Percentiles rank a stretch among this genome's conserved stretches.
Evolutionary conservation across 2,329 filamentous ascomycete species (phyloP).

Genomic region (Monilinia fructicola): DNA sequence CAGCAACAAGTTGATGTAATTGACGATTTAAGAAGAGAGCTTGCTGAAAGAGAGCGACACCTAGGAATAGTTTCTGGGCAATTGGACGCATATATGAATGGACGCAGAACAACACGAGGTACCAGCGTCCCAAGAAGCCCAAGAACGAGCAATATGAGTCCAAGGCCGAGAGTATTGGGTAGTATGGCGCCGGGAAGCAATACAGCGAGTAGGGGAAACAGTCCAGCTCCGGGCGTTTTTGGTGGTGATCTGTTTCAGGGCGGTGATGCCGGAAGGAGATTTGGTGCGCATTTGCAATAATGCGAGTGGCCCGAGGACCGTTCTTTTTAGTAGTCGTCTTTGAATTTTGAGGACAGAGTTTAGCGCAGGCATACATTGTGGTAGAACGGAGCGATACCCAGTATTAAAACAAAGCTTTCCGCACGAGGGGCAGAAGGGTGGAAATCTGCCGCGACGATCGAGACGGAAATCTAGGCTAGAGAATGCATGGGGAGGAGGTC

Average conservation of each 20-base stretch:
- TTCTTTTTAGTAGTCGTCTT: not conserved
- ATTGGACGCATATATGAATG: conserved; percentile 44
- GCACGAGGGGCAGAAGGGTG: not conserved
- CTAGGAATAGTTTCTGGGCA: conserved; percentile 44
- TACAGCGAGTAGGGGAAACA: conserved; percentile 33
- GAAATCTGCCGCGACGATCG: not conserved
- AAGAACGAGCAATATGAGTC: conserved; percentile 35
- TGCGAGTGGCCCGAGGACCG: not conserved
- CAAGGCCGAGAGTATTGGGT: conserved; percentile 26
- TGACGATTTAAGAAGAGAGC: conserved; percentile 38
- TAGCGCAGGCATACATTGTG: not conserved
- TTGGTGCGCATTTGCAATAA: conserved; percentile 20
- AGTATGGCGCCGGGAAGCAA: conserved; percentile 22
- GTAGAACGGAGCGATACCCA: not conserved
- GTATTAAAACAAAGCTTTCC: not conserved
- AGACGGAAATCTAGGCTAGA: not conserved
- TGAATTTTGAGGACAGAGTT: not conserved
- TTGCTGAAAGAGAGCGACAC: conserved; percentile 42
- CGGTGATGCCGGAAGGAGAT: conserved; percentile 7
- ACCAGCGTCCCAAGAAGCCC: conserved; percentile 38
- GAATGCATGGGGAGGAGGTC: not conserved
- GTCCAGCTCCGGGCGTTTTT: conserved; percentile 31
- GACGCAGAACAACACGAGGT: conserved; percentile 41
- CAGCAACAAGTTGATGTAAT: conserved; percentile 36
- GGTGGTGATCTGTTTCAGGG: conserved; percentile 11